These are phyloP conservation scores for Claviceps sorghi DNA, from an alignment of 2,329 filamentous ascomycete species.

Conservation along the genomic window DNA sequence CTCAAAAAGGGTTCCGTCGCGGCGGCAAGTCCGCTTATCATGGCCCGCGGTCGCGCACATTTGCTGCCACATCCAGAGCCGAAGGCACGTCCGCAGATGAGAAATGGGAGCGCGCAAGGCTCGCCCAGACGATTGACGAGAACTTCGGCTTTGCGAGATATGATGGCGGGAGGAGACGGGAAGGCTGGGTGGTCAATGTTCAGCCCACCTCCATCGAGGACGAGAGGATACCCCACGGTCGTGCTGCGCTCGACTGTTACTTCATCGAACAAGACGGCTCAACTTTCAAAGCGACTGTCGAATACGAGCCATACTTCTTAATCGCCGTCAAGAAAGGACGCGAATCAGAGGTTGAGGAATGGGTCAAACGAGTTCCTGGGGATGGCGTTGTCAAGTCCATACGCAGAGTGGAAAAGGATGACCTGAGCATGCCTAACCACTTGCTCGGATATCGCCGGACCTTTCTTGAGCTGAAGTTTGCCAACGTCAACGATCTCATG, in stretches of 20 bases:
- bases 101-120: slow-evolving; percentile 69
- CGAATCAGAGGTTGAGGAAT: slow-evolving; percentile 92
- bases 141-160: slow-evolving; percentile 86
- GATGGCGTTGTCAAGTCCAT: slow-evolving; percentile 73
- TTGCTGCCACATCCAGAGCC: slow-evolving; percentile 61
- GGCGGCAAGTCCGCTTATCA: slow-evolving; percentile 56
- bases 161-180: slow-evolving; percentile 66
- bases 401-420: slow-evolving; percentile 74
- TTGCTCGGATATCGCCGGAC: slow-evolving; percentile 78
- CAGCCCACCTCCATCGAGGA: slow-evolving; percentile 82
- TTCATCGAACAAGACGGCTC: slow-evolving; percentile 82
- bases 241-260: slow-evolving; percentile 89
- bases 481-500: slow-evolving; percentile 75
- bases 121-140: slow-evolving; percentile 86
- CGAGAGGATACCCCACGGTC: slow-evolving; percentile 65
- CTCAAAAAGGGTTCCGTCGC: slow-evolving; percentile 53
- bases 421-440: slow-evolving; percentile 90
- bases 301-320: slow-evolving; percentile 94
- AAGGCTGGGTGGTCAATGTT: slow-evolving; percentile 92
- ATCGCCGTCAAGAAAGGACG: slow-evolving; percentile 77
- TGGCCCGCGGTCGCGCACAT: slow-evolving; percentile 57
- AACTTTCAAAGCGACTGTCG: slow-evolving; percentile 89
- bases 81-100: slow-evolving; percentile 89
- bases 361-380: slow-evolving; percentile 62
- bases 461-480: slow-evolving; percentile 75